phyloP scores from a whole-genome alignment of 305 asterid species.

The Rubia tinctorum region DNA sequence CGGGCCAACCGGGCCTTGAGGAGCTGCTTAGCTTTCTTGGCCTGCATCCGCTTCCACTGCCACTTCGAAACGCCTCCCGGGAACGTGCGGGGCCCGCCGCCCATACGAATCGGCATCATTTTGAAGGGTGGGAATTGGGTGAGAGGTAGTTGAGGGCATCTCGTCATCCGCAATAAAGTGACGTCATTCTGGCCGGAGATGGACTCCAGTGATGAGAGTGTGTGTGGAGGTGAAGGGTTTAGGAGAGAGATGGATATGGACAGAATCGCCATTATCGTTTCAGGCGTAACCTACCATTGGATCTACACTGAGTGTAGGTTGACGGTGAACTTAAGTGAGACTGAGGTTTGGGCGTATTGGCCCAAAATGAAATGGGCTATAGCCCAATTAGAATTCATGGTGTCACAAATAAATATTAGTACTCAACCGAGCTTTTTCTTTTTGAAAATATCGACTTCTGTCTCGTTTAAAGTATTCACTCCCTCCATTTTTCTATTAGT shows the following conservation, averaged over 20 bases:
- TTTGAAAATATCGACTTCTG: too few relatives aligned
- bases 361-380: neutral
- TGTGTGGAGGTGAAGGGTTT: conserved; percentile 28
- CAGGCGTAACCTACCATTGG: neutral
- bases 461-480: too few relatives aligned
- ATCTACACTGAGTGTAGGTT: neutral
- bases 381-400: neutral
- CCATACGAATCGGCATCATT: conserved; percentile 68
- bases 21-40: conserved; percentile 78
- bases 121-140: conserved; percentile 23
- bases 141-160: conserved; percentile 41
- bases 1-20: conserved; percentile 84
- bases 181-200: conserved; percentile 28
- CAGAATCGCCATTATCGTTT: conserved; percentile 31
- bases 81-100: conserved; percentile 92
- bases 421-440: too few relatives aligned
- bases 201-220: conserved; percentile 40
- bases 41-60: conserved; percentile 98
- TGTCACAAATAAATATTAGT: too few relatives aligned
- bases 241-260: conserved; percentile 33
- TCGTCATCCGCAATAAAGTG: conserved; percentile 32
- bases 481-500: too few relatives aligned
- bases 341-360: neutral
- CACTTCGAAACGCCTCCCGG: conserved; percentile 97
- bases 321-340: conserved; percentile 13